Percentiles rank a stretch among this genome's conserved stretches.
Evolutionary conservation across 345 rosid genomes (phyloP).

Genomic region (Eucalyptus marginata): DNA sequence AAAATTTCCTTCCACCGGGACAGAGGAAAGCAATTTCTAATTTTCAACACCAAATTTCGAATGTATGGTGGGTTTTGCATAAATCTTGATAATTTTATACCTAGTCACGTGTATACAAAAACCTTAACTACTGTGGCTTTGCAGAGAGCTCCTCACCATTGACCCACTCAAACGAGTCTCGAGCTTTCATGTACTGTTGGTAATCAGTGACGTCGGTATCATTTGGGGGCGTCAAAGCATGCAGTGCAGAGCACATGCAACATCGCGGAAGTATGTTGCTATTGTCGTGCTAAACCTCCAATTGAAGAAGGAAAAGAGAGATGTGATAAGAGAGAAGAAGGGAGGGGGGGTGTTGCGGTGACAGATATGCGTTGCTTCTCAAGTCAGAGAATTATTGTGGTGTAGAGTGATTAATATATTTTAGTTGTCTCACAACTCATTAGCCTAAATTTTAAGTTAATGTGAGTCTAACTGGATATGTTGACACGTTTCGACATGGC

Average conservation of each 20-base stretch:
- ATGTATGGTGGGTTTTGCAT: neutral
- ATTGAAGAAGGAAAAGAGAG: no score
- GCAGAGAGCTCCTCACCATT: neutral
- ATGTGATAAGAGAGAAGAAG: no score
- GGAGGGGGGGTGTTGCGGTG: no score
- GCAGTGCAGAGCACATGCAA: neutral
- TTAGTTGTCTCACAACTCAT: no score
- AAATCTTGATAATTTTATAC: neutral
- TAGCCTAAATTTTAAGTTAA: neutral
- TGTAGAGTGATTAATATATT: no score
- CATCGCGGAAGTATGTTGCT: neutral
- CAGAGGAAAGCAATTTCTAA: neutral
- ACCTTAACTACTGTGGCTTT: neutral
- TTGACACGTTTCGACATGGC: neutral
- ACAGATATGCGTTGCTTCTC: no score
- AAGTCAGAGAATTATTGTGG: neutral
- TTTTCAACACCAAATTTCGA: neutral
- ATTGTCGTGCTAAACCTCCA: neutral
- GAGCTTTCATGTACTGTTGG: neutral
- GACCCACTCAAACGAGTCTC: neutral
- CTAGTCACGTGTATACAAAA: neutral
- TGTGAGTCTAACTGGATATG: neutral
- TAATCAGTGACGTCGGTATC: neutral
- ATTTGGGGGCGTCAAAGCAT: neutral
- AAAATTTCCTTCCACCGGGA: neutral